phyloP scores from a whole-genome alignment of 495 filamentous ascomycete genomes.

The Bacidia rubella region DNA sequence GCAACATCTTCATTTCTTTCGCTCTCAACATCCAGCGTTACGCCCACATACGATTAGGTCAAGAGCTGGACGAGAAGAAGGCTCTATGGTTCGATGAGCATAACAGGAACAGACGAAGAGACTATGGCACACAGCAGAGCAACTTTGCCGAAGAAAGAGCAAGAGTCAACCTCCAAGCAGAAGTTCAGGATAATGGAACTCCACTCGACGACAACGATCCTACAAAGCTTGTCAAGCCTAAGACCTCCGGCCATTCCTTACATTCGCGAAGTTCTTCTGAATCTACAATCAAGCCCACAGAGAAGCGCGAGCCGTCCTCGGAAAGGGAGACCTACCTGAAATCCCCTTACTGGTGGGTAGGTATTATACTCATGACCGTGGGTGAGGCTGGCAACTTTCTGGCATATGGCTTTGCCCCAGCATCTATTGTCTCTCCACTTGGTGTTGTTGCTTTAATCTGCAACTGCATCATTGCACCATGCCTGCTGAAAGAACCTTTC shows the following conservation, averaged over 20 bases:
- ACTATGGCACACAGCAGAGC: slow-evolving; percentile 25
- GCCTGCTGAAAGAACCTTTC: slow-evolving; percentile 81
- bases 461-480: slow-evolving; percentile 90
- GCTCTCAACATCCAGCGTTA: slow-evolving; percentile 96
- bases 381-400: slow-evolving; percentile 94
- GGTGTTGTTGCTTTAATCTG: slow-evolving; percentile 91
- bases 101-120: slow-evolving; percentile 21
- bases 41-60: slow-evolving; percentile 68
- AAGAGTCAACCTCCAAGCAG: slow-evolving; percentile 18
- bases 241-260: slow-evolving; percentile 21
- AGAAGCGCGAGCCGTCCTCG: slow-evolving; percentile 18
- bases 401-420: slow-evolving; percentile 96
- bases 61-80: slow-evolving; percentile 43
- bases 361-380: slow-evolving; percentile 79
- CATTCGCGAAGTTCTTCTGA: slow-evolving; percentile 26
- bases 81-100: slow-evolving; percentile 20
- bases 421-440: slow-evolving; percentile 91
- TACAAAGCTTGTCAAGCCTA: slow-evolving; percentile 7
- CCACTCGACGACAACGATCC: slow-evolving; percentile 4
- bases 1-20: slow-evolving; percentile 85
- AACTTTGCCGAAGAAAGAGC: slow-evolving; percentile 17
- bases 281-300: slow-evolving; percentile 25
- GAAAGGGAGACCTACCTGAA: slow-evolving; percentile 59
- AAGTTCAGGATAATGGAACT: background rate
- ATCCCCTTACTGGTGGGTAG: slow-evolving; percentile 92